Conservation (phyloP, 2,329 filamentous ascomycete species). For the Aspergillus costaricaensis region DNA sequence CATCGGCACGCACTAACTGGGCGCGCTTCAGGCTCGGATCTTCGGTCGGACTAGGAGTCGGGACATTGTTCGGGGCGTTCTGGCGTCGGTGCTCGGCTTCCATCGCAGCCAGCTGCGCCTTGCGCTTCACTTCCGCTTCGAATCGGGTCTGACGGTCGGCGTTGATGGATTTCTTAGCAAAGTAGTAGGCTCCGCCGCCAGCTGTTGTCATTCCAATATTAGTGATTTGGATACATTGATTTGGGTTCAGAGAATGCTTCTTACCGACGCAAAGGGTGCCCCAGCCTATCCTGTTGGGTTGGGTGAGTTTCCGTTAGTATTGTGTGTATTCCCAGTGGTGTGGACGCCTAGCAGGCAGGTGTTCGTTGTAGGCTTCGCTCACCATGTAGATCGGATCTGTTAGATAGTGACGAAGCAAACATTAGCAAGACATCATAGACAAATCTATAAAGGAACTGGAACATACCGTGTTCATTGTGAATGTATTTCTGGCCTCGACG, state of each 20-base stretch:
- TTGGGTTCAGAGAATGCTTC: slow-evolving; percentile 27
- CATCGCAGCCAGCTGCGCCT: slow-evolving; percentile 39
- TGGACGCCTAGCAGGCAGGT: neutral
- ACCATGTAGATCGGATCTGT: slow-evolving; percentile 63
- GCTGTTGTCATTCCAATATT: slow-evolving; percentile 52
- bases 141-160: slow-evolving; percentile 76
- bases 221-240: slow-evolving; percentile 2
- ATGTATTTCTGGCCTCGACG: neutral
- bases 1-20: slow-evolving; percentile 36
- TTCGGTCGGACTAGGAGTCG: slow-evolving; percentile 24
- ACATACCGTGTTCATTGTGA: slow-evolving; percentile 57
- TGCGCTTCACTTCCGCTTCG: slow-evolving; percentile 67
- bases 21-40: slow-evolving; percentile 39
- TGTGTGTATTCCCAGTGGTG: neutral
- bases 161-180: slow-evolving; percentile 93
- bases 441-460: neutral
- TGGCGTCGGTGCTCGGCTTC: slow-evolving; percentile 40
- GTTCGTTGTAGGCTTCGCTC: slow-evolving; percentile 30
- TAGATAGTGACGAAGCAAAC: neutral
- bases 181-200: slow-evolving; percentile 90
- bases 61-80: slow-evolving; percentile 17
- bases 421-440: slow-evolving; percentile 13
- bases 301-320: slow-evolving; percentile 10
- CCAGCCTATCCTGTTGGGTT: slow-evolving; percentile 77
- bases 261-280: slow-evolving; percentile 80